Conservation (phyloP, 106 monocot species). For the Agapanthus africanus region DNA sequence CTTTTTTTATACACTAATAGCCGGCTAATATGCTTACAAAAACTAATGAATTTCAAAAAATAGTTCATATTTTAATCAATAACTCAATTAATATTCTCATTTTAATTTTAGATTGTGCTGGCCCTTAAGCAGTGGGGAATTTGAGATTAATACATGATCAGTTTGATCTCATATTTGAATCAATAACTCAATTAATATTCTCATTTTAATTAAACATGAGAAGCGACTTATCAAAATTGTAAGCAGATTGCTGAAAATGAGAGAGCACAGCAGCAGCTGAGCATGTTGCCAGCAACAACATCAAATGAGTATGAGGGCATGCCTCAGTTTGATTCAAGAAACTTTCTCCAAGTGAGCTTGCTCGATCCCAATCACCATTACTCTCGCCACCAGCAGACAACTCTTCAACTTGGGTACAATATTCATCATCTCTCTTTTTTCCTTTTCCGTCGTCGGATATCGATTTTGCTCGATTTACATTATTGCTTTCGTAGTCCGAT, state of each 20-base stretch:
- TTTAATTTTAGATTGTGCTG: too few relatives aligned
- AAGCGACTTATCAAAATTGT: background rate
- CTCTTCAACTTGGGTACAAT: conserved; percentile 32
- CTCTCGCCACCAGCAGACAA: conserved; percentile 29
- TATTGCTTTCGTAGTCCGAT: background rate
- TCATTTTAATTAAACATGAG: background rate
- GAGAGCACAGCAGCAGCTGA: conserved; percentile 27
- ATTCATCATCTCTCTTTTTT: background rate
- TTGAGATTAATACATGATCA: background rate
- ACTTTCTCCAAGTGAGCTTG: conserved; percentile 27
- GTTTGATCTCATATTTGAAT: background rate
- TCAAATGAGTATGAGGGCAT: conserved; percentile 20
- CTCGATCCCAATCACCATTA: conserved; percentile 28
- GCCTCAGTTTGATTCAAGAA: conserved; percentile 32
- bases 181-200: background rate
- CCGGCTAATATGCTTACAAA: too few relatives aligned
- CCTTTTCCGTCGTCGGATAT: background rate
- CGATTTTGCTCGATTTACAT: background rate
- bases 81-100: too few relatives aligned
- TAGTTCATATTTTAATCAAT: too few relatives aligned
- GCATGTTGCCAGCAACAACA: conserved; percentile 16
- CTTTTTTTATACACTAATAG: too few relatives aligned
- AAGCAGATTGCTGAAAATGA: conserved; percentile 37
- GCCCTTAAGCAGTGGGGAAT: too few relatives aligned
- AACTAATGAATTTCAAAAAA: too few relatives aligned